Percentiles rank a stretch among this genome's conserved stretches.
These are phyloP conservation scores for Fusarium subglutinans DNA, from an alignment of 2,329 filamentous ascomycete species.

Conservation along the genomic window DNA sequence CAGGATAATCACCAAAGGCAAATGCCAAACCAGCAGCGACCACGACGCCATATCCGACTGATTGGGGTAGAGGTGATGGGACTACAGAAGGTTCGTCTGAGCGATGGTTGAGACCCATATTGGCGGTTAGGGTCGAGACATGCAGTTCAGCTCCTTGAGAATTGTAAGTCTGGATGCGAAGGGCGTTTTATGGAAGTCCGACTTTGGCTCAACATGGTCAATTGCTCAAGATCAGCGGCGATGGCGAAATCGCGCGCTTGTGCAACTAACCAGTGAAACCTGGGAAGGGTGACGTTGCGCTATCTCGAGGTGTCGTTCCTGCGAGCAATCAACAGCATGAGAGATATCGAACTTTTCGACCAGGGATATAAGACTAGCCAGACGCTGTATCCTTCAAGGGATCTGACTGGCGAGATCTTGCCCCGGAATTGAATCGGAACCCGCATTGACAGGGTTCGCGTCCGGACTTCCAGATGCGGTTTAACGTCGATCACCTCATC, in stretches of 20 bases:
- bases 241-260: not conserved
- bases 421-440: not conserved
- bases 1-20: not conserved
- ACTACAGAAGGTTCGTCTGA: not conserved
- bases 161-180: no score
- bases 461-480: not conserved
- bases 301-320: not conserved
- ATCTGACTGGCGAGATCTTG: not conserved
- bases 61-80: not conserved
- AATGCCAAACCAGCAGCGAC: not conserved
- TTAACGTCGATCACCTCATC: not conserved
- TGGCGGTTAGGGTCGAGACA: rapidly evolving
- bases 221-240: not conserved
- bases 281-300: not conserved
- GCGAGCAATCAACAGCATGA: rapidly evolving
- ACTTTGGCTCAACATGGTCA: not conserved
- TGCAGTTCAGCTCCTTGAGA: no score
- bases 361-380: not conserved
- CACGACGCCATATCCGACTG: not conserved
- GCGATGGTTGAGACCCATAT: not conserved
- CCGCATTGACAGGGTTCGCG: not conserved
- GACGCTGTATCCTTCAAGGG: not conserved
- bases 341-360: not conserved
- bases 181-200: not conserved
- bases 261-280: rapidly evolving